Base-by-base conservation (phyloP, 1,284 basidiomycete genomes). In the Bjerkandera adusta region DNA sequence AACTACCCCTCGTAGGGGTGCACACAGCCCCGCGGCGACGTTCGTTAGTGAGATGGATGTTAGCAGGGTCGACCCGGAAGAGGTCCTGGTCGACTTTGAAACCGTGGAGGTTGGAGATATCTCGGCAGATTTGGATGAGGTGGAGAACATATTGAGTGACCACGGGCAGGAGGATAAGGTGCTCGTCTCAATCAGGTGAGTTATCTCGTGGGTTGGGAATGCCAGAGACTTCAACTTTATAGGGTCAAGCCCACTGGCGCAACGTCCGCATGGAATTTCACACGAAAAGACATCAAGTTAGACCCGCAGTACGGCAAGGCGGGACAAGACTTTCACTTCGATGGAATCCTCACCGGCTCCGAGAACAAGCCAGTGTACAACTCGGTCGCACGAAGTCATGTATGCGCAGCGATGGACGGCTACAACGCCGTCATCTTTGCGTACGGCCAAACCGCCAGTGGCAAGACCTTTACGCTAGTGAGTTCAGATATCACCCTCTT, bases 381-480 rank as follows among this genome's bases (percentile, higher is more conserved):
- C 26, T 81, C 85, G 4, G 85, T 92, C 1, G 95, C 92, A 0
- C 79, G 83, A 10, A 87, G 87, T 1, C 91, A 97, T 59, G 92
- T 98, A 0, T 79, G 81, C 52, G 89, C 92, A 15, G 90, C 93
- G 10, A 97, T 97, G 91, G 92, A 97, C 43, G 96, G 95, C 8
- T 98, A 85, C 73, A 98, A 99, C 64, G 83, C 92, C 10, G 92
- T 97, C 54, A 83, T 96, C 41, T 97, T 97, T 59, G 93, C 93
- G 0, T 96, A 97, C 54, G 93, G 92, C 1, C 88, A 91, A 59
- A 92, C 90, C 0, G 89, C 89, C 1, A 89, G 89, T 15, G 94
- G 94, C 43, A 97, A 97, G 74, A 97, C 94, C 0, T 94, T 89
- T 62, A 97, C 94, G 0, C 79, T 98, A 34, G 80, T 81, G 41